A percentile compares a stretch with the other conserved stretches of the same genome.
phyloP scores from a whole-genome alignment of 2,329 filamentous ascomycete species.

The Cytospora mali region DNA sequence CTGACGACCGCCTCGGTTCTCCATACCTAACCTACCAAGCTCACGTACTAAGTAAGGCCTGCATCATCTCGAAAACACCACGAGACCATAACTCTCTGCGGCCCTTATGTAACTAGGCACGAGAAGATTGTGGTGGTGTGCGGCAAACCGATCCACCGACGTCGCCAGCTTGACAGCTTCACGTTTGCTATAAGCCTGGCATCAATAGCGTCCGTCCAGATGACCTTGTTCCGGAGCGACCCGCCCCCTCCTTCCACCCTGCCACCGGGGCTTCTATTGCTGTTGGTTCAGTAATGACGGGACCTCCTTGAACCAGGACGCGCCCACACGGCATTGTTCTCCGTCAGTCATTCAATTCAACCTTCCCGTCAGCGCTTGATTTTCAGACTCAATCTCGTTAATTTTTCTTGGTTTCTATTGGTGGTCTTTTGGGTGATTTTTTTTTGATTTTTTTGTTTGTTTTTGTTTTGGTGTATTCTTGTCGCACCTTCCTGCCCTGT shows the following conservation, averaged over 20 bases:
- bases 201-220: constrained; percentile 18
- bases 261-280: neutral
- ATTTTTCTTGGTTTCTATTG: no score
- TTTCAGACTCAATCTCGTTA: no score
- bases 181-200: constrained; percentile 11
- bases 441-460: no score
- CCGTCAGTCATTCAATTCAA: no score
- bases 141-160: neutral
- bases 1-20: neutral
- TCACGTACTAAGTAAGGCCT: no score
- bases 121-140: no score
- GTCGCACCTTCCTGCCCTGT: no score
- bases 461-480: no score
- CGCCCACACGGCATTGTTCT: neutral
- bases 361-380: no score
- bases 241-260: constrained; percentile 4
- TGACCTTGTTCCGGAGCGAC: constrained; percentile 12
- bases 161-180: neutral
- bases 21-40: neutral
- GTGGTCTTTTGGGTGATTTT: no score
- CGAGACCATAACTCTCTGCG: neutral
- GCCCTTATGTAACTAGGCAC: no score
- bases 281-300: neutral
- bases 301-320: neutral
- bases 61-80: neutral